Base-by-base conservation (phyloP, 257 asterid genomes). In the Ajuga chamaepitys region DNA sequence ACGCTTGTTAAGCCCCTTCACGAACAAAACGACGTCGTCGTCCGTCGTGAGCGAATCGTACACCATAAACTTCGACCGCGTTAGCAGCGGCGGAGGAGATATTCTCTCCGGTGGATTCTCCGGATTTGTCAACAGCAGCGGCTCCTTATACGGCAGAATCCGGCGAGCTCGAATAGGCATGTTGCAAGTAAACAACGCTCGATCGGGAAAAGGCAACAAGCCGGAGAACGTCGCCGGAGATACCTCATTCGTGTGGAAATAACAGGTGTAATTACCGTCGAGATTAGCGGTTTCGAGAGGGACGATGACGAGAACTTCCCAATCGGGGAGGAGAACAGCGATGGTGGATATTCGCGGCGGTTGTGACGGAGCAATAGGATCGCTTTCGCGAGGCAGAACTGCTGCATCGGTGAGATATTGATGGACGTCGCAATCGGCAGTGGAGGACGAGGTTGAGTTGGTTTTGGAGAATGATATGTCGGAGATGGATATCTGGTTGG, bases 1-100 rank as follows among this genome's bases (percentile, higher is more conserved):
- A 14, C 87, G 83, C 1, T 71, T 73, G 50, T 89, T 81, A 34
- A 87, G 70, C 32, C 98, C 98, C 60, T 92, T 92, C 3, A 69
- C 95, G 74, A 92, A 84, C 37, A 92, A 4, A 17, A 92, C 79
- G 68, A 92, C 95, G 80, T 85, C 95, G 76, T 77, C 38, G 0
- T 81, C 91, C 6, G 93, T 84, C 0, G 93, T 80, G 0, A 89
- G 74, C 0, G 98, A 82, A 57, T 92, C 93, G 74, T 89, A 92
- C 5, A 64, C 95, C 16, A 92, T 25, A 62, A 59, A 64, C 0
- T 65, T 52, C 95, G 88, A 85, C 47, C 77, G 70, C 12, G 83
- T 59, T 40, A 89, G 68, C 63, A 58, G 74, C 58, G 76, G 78
- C 47, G 64, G 22, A 7, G 62, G 44, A 1, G 70, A 28, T 0